Conservation (phyloP, 192 early-diverging fungal genomes). For the Mortierella alpina region DNA sequence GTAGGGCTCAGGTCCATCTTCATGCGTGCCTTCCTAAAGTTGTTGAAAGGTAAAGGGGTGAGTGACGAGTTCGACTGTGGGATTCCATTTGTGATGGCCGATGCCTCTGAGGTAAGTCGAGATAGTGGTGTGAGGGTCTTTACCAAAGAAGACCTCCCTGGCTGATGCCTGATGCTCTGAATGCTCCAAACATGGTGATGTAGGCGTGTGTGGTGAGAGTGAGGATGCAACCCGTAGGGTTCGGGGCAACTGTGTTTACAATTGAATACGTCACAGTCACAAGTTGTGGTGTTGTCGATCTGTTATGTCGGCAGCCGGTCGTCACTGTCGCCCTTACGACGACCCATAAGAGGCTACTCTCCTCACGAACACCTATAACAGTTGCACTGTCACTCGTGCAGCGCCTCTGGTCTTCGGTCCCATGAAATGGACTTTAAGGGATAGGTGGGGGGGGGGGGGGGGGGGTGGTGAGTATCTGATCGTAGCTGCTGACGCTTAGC, state of each 20-base stretch:
- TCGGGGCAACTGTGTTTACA: slow-evolving; percentile 3
- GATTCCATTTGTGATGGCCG: not conserved
- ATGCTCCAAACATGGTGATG: slow-evolving; percentile 66
- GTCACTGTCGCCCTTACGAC: no score
- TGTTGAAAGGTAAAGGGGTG: not conserved
- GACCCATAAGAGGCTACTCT: no score
- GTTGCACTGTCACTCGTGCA: no score
- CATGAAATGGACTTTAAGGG: no score
- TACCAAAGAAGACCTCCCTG: slow-evolving; percentile 70
- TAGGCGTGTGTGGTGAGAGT: not conserved
- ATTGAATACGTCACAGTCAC: slow-evolving; percentile 16
- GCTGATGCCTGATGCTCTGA: slow-evolving; percentile 61
- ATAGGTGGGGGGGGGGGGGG: no score
- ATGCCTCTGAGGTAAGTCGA: not conserved
- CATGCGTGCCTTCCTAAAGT: slow-evolving; percentile 50
- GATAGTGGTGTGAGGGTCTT: not conserved
- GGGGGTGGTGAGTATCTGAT: no score
- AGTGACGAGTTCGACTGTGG: not conserved
- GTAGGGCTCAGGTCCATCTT: slow-evolving; percentile 72
- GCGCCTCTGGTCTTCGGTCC: no score
- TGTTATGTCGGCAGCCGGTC: no score
- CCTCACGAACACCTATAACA: no score
- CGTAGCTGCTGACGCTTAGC: no score
- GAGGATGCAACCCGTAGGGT: not conserved
- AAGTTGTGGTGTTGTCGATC: no score